Conservation (phyloP, 306 rosid genomes). For the Medicago lupulina region DNA sequence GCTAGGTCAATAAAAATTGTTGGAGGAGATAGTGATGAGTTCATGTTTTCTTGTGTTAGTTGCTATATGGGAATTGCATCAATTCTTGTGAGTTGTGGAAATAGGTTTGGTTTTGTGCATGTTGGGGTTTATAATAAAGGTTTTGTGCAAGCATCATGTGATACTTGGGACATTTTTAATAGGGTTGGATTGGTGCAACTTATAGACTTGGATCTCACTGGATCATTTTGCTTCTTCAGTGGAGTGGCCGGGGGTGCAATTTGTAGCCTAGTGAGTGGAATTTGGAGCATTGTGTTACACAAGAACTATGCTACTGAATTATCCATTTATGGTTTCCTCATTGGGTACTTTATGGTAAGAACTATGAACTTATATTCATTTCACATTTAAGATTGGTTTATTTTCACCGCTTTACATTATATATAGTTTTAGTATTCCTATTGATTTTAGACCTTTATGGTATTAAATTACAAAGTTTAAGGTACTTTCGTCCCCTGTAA, state of each 20-base stretch:
- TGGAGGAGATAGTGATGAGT: constrained; percentile 65
- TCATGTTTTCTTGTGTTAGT: constrained; percentile 68
- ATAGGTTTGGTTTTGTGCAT: constrained; percentile 76
- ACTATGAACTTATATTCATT: background rate
- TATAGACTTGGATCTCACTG: constrained; percentile 68
- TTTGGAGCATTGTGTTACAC: constrained; percentile 59
- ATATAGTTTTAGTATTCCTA: too few species aligned
- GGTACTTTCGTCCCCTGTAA: too few species aligned
- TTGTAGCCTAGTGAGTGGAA: constrained; percentile 61
- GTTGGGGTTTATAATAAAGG: constrained; percentile 65
- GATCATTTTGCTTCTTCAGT: constrained; percentile 67
- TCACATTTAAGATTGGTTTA: background rate
- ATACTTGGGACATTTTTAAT: constrained; percentile 58
- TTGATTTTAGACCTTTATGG: too few species aligned
- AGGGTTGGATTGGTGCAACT: constrained; percentile 48
- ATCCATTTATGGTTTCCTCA: constrained; percentile 61
- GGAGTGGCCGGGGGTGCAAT: constrained; percentile 65
- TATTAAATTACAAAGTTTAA: too few species aligned
- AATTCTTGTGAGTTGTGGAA: constrained; percentile 53
- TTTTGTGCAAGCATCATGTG: constrained; percentile 62
- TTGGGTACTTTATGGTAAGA: constrained; percentile 78
- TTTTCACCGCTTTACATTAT: background rate
- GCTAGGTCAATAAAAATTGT: constrained; percentile 55
- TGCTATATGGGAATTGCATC: constrained; percentile 65
- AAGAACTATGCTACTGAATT: constrained; percentile 59